Evolutionary conservation across 345 rosid genomes (phyloP), one percentile per base, ranked within the genome.

Genomic region (thale cress (Arabidopsis thaliana)): DNA sequence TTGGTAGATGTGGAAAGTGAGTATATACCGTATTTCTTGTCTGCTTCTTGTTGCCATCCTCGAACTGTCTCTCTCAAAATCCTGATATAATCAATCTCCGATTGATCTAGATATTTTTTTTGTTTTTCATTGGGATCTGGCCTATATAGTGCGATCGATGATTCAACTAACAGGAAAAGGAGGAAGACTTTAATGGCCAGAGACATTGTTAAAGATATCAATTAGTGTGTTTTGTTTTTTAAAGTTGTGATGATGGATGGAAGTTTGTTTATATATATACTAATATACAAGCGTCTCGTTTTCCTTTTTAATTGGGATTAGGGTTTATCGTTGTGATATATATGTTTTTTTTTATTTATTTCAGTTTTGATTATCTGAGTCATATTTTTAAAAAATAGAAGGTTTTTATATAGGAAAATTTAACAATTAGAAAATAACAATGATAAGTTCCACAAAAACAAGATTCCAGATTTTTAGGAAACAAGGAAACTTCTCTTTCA

Each of bases 111-210:
- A 40, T 40, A 40, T 10, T 11, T 10, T 40, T 40, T 40, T 40
- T 10, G 4, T 9, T 40, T 40, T 40, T 40, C 1, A 40, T 40
- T 11, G 44, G 14, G 5, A 40, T 40, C 44, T 3, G 1, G 0
- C 13, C 0, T 11, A 40, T 40, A 40, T 2, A 2, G 0, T 40
- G 44, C 44, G 22, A 2, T 44, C 5, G 48, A 44, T 44, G 16
- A 44, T 44, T 33, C 41, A 33, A 57, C 13, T 10, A 33, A 16
- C n/a, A 57, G 61, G 41, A 57, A 8, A 23, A 57, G 12, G 61
- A 57, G 10, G 25, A 57, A 57, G 40, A 57, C 4, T 57, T 57
- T 57, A n/a, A 57, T 33, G 24, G 61, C 61, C 23, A 57, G 6
- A 33, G 61, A 57, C 61, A 57, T 33, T 20, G 61, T 57, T 33